Evolutionary conservation across 345 rosid genomes (phyloP).

Genomic region (Microcos paniculata): DNA sequence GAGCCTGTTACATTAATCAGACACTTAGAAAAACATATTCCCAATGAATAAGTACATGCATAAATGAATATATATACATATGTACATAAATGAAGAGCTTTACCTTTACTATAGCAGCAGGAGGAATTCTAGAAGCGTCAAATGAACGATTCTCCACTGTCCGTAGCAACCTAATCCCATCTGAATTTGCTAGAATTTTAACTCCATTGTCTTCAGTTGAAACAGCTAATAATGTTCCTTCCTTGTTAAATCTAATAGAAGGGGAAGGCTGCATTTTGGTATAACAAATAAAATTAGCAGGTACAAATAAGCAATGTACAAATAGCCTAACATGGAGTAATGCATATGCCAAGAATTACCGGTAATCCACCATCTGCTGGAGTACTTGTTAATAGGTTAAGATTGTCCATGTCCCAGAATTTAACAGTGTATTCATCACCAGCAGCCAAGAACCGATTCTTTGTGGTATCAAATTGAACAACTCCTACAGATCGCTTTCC

Average conservation of each 20-base stretch:
- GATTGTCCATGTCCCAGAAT: conserved; percentile 82
- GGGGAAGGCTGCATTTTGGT: conserved; percentile 70
- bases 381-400: conserved; percentile 50
- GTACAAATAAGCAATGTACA: conserved; percentile 3
- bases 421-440: conserved; percentile 79
- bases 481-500: conserved; percentile 65
- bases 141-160: conserved; percentile 68
- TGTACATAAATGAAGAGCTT: not conserved
- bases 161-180: conserved; percentile 66
- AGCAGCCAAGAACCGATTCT: conserved; percentile 78
- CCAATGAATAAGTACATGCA: not conserved
- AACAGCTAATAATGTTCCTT: conserved; percentile 76
- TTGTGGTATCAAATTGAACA: conserved; percentile 87
- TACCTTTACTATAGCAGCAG: conserved; percentile 68
- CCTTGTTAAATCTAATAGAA: conserved; percentile 72
- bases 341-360: conserved; percentile 41
- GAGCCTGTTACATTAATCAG: conserved; percentile 37
- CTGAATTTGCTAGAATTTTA: conserved; percentile 75
- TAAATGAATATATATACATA: not conserved
- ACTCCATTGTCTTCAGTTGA: conserved; percentile 76
- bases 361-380: conserved; percentile 83
- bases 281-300: conserved; percentile 14
- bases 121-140: conserved; percentile 76
- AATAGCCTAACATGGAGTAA: conserved; percentile 2
- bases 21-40: conserved; percentile 13